Evolutionary conservation across 2,329 filamentous ascomycete genomes (phyloP).

Genomic region (Cercospora sesami): DNA sequence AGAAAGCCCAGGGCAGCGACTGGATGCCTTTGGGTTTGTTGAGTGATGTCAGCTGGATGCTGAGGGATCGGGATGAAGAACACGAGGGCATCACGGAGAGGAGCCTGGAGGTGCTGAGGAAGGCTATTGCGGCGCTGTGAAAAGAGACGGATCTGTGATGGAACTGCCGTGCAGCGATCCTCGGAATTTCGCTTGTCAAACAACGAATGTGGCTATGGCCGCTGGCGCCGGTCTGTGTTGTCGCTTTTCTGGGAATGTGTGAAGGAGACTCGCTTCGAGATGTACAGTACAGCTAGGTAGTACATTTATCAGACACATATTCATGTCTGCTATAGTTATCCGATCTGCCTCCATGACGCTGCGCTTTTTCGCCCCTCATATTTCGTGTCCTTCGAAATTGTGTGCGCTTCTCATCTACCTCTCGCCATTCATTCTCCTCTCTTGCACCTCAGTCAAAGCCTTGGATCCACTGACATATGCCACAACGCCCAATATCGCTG

Average conservation of each 20-base stretch:
- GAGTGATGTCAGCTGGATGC: constrained; percentile 79
- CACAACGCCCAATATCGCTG: constrained; percentile 65
- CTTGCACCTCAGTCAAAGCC: constrained; percentile 90
- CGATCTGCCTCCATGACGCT: neutral
- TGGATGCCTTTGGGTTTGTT: constrained; percentile 82
- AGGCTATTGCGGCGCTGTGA: constrained; percentile 57
- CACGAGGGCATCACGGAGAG: constrained; percentile 48
- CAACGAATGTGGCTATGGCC: neutral
- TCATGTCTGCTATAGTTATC: neutral
- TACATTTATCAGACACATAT: neutral
- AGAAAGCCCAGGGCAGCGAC: constrained; percentile 67
- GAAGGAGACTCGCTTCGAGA: neutral
- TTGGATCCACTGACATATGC: constrained; percentile 85
- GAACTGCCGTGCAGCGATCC: neutral
- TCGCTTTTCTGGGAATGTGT: neutral
- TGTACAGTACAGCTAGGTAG: neutral
- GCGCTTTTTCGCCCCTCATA: neutral
- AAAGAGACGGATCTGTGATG: neutral
- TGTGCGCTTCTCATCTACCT: constrained; percentile 43
- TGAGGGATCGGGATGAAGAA: constrained; percentile 55
- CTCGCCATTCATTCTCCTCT: constrained; percentile 73
- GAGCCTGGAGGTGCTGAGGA: constrained; percentile 58
- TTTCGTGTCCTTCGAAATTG: neutral
- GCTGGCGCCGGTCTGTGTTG: neutral
- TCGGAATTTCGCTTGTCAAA: neutral